Percentiles rank a stretch among this genome's conserved stretches.
These are phyloP conservation scores for Pulveroboletus sp. DNA, from an alignment of 1,284 basidiomycete genomes.

Conservation along the genomic window DNA sequence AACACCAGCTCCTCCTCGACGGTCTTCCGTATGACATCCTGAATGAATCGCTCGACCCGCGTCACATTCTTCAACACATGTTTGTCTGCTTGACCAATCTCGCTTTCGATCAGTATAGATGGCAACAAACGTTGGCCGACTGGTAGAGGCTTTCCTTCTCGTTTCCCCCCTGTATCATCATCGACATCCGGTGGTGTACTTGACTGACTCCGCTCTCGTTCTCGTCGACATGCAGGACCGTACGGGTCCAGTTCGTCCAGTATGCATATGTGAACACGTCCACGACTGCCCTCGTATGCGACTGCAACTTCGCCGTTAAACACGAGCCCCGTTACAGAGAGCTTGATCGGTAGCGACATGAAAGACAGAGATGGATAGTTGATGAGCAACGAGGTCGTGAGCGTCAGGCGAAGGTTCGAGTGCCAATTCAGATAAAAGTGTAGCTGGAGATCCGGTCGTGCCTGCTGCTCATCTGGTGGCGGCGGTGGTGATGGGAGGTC, in stretches of 20 bases:
- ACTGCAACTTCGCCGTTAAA: slow-evolving; percentile 87
- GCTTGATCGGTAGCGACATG: slow-evolving; percentile 93
- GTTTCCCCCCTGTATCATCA: slow-evolving; percentile 35
- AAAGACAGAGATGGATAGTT: slow-evolving; percentile 94
- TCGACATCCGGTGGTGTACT: slow-evolving; percentile 42
- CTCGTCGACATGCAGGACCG: slow-evolving; percentile 53
- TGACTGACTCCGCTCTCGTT: slow-evolving; percentile 31
- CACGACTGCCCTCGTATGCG: slow-evolving; percentile 84
- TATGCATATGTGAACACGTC: slow-evolving; percentile 84
- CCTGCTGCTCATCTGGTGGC: slow-evolving; percentile 13
- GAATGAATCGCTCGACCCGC: slow-evolving; percentile 93
- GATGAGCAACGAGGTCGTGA: slow-evolving; percentile 92
- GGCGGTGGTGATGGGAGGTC: slow-evolving; percentile 3
- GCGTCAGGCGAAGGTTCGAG: slow-evolving; percentile 74
- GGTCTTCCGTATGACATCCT: slow-evolving; percentile 92
- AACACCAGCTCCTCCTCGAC: slow-evolving; percentile 93
- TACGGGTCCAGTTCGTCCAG: slow-evolving; percentile 84
- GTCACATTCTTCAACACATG: slow-evolving; percentile 96
- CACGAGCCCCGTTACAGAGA: slow-evolving; percentile 84
- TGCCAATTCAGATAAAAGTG: slow-evolving; percentile 75
- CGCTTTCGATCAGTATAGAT: slow-evolving; percentile 90
- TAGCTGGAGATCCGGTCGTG: slow-evolving; percentile 68
- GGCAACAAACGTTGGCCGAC: slow-evolving; percentile 87
- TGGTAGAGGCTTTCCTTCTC: slow-evolving; percentile 59
- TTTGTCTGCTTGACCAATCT: slow-evolving; percentile 94